Conservation (phyloP, 1,139 yeast genomes). For the Yamadazyma epiphylla region DNA sequence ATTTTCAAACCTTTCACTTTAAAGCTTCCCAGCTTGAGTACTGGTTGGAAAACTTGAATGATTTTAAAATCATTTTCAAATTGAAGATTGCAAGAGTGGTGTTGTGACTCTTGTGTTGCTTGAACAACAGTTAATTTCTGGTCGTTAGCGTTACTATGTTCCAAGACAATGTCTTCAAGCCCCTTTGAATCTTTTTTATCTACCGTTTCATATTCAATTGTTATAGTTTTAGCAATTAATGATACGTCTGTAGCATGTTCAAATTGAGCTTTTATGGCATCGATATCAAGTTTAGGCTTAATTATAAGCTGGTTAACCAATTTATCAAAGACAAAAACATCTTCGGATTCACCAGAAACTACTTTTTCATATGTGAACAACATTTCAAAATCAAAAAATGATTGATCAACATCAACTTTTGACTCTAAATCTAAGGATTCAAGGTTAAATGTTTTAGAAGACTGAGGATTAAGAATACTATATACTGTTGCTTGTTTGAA, state of each 20-base stretch:
- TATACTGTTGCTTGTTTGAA: not conserved
- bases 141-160: not conserved
- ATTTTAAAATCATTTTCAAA: conserved; percentile 8
- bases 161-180: not conserved
- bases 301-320: conserved; percentile 9
- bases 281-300: conserved; percentile 3
- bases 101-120: not conserved
- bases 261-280: conserved; percentile 1
- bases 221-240: conserved; percentile 3
- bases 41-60: conserved; percentile 22
- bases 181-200: conserved; percentile 5
- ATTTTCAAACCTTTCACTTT: conserved; percentile 17
- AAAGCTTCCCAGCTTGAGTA: conserved; percentile 21
- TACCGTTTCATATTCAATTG: conserved; percentile 3
- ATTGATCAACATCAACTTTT: not conserved
- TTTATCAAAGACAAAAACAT: conserved; percentile 9
- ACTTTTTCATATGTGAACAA: conserved; percentile 8
- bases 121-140: not conserved
- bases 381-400: conserved; percentile 6
- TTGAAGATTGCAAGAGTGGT: no score
- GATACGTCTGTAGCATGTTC: conserved; percentile 1
- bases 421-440: not conserved
- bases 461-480: not conserved
- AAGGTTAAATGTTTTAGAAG: not conserved
- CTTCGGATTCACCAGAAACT: conserved; percentile 5